Base-by-base conservation (phyloP, 2,329 filamentous ascomycete species). In the Epichloe gansuensis region DNA sequence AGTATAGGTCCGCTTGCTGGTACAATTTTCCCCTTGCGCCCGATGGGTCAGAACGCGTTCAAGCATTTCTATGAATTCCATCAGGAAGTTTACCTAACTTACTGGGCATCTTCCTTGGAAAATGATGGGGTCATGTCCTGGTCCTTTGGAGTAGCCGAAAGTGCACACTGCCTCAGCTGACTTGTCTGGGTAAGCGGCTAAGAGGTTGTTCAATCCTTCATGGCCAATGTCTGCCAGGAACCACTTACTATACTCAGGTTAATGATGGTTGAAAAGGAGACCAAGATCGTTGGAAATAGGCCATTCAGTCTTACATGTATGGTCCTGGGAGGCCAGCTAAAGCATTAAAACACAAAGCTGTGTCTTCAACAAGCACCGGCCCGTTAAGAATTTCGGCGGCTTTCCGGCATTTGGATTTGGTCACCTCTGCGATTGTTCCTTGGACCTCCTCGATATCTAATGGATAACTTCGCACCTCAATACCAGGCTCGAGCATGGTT, bases 281-380 rank as follows among this genome's bases (percentile, higher is more conserved):
- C 3, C 9, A 47, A 15, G 27, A 25, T 17, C 21, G 25, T 23
- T 27, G 6, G 8, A 13, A 9, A 38, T 15, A 23, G 39, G 23
- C 36, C 50, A 3, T 12, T 8, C 25, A 17, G 21, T 45, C 80
- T 60, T 75, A 95, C 91, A 98, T 95, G 67, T 98, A 98, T 41
- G 91, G 89, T 1, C 93, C 93, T 2, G 93, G 93, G 34, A 98
- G 76, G n/a, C 89, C 90, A 54, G 87, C 82, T 55, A 96, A 78
- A 21, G 91, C 90, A 64, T 87, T 84, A 66, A 96, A 98, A 73
- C 89, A 94, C 47, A 98, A 76, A 59, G 89, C 89, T 15, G 93
- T 98, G 68, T 98, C 93, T 70, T 98, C 93, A 11, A 95, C 91
- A 40, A 98, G 75, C 8, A 96, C 93, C 3, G 94, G 90, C 1